Percentiles rank a stretch among this genome's conserved stretches.
Evolutionary conservation across 495 filamentous ascomycete species (phyloP).

Genomic region (Neurospora sp.): DNA sequence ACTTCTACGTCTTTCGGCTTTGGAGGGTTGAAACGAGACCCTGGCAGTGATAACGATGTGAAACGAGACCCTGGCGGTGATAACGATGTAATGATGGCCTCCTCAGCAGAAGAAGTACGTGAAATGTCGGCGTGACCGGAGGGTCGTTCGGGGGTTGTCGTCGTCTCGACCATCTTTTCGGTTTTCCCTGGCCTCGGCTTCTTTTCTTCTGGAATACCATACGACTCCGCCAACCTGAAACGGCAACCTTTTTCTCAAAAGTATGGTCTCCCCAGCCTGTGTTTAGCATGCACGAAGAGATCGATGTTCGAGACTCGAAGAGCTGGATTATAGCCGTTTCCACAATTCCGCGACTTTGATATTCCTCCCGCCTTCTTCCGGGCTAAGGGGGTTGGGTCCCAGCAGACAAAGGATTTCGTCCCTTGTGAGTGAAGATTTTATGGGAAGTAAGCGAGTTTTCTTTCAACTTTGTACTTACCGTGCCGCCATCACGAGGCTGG

Average conservation of each 20-base stretch:
- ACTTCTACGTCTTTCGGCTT: constrained; percentile 9
- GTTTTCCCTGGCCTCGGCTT: neutral
- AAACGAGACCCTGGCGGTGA: neutral
- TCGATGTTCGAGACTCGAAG: neutral
- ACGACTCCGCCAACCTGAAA: neutral
- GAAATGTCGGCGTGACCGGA: neutral
- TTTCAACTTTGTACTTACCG: neutral
- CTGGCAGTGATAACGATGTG: neutral
- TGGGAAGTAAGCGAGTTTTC: neutral
- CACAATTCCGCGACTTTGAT: neutral
- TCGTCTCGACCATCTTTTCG: neutral
- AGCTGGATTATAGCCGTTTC: neutral
- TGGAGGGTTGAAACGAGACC: neutral
- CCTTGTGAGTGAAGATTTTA: neutral
- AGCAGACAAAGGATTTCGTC: neutral
- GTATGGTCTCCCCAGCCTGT: neutral
- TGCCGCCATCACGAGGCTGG: neutral
- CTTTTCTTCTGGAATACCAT: neutral
- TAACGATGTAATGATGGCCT: neutral
- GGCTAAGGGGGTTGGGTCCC: neutral
- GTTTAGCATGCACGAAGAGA: neutral
- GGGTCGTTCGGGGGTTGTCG: neutral
- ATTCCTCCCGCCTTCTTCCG: neutral
- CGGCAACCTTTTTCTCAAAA: neutral
- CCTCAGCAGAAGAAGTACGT: neutral